Evolutionary conservation across 1,284 basidiomycete genomes (phyloP), one percentile per base, ranked within the genome.

Genomic region (Mycena sp.): DNA sequence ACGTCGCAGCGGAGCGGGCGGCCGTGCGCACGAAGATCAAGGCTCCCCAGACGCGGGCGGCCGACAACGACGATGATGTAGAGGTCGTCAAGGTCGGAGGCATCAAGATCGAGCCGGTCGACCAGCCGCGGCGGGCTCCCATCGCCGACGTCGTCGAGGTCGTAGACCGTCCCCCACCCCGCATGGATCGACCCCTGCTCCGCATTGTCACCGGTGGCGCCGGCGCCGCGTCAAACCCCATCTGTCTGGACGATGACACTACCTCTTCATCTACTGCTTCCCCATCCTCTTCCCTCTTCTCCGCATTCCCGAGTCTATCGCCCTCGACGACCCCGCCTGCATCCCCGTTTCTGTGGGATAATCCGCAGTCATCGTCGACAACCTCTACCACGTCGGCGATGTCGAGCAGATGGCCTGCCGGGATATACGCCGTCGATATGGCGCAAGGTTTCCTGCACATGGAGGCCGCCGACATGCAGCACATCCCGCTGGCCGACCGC

Each of bases 361-460:
- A n/a, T n/a, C 50, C 41, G 11, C 50, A n/a, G 10, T 26, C 28
- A 30, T 50, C 49, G 37, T 14, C 6, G 12, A 46, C 25, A 17
- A 23, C 43, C 43, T 16, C n/a, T n/a, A n/a, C 38, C 21, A 16
- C 26, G 26, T n/a, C 6, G 26, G 10, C 46, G 7, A 3, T 49
- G 28, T 21, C 46, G 25, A 14, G 25, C 32, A 7, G 17, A 12
- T 68, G 66, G 66, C 68, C 68, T 14, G 49, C 43, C 16, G 52
- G 56, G 26, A 64, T 67, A 58, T 65, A 65, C 43, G 58, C 51
- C 9, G 51, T 64, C 2, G 63, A 67, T 21, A 69, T 69, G 66
- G 61, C 30, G 14, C 19, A 51, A 10, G 64, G 67, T 14, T 66
- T 66, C 57, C 21, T 29, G 21, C 41, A 32, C 23, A 61, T 66